Conservation (phyloP, 768 basidiomycete species). For the Tephrocybe rancida region DNA sequence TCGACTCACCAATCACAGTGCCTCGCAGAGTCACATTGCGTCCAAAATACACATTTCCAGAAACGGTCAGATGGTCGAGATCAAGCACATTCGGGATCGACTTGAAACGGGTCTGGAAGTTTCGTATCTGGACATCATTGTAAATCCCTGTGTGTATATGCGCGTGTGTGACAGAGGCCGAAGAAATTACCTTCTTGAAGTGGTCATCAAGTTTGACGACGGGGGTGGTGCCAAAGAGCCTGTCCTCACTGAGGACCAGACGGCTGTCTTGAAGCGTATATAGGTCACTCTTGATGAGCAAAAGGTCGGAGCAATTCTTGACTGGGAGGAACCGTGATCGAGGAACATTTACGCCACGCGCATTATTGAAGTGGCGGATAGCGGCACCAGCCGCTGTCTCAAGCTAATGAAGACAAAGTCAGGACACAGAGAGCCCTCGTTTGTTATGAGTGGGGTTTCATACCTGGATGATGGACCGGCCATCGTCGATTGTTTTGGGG, state of each 20-base stretch:
- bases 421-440: no score
- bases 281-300: conserved; percentile 77
- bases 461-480: conserved; percentile 69
- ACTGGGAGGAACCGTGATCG: conserved; percentile 80
- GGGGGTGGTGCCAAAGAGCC: conserved; percentile 70
- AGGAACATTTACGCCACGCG: conserved; percentile 82
- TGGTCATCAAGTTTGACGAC: conserved; percentile 85
- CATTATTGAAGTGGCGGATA: conserved; percentile 76
- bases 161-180: conserved; percentile 38
- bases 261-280: conserved; percentile 77
- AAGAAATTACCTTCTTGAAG: conserved; percentile 72
- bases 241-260: conserved; percentile 63
- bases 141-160: conserved; percentile 11
- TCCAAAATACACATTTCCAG: conserved; percentile 77
- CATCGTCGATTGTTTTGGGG: conserved; percentile 68
- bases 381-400: conserved; percentile 86
- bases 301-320: conserved; percentile 69
- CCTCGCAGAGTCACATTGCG: conserved; percentile 72
- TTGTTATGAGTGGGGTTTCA: background rate
- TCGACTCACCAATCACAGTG: conserved; percentile 64
- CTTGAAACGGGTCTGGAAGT: conserved; percentile 83
- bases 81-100: conserved; percentile 77
- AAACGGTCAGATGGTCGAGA: conserved; percentile 81
- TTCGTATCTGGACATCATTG: conserved; percentile 44
- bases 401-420: conserved; percentile 35